A percentile compares a stretch with the other conserved stretches of the same genome.
Conservation (phyloP, 441 rosid species). For the Syzygium malaccense region DNA sequence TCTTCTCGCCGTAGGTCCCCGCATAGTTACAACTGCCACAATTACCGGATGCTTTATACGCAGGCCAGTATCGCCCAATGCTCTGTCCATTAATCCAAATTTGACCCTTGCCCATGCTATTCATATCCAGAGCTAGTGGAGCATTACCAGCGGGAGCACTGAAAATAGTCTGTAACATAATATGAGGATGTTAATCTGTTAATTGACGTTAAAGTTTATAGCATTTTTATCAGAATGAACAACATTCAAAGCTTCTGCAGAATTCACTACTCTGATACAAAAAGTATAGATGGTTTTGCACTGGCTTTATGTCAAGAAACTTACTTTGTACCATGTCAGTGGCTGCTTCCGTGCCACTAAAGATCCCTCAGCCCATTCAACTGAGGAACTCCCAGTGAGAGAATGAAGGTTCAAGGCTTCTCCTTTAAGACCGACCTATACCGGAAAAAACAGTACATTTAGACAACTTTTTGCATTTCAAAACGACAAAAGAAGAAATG, state of each 20-base stretch:
- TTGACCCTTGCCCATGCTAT: constrained; percentile 96
- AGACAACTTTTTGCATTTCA: neutral
- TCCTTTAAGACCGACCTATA: constrained; percentile 88
- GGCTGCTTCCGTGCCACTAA: constrained; percentile 73
- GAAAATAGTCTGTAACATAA: constrained; percentile 62
- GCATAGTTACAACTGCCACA: constrained; percentile 65
- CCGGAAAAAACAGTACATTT: neutral
- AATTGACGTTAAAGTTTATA: neutral
- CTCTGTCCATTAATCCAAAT: constrained; percentile 94
- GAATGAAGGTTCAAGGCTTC: constrained; percentile 87
- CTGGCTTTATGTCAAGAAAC: constrained; percentile 4
- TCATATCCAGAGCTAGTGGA: constrained; percentile 89
- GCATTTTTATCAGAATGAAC: neutral
- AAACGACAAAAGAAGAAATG: neutral
- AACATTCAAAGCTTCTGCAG: neutral
- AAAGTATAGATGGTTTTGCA: neutral
- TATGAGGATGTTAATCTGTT: constrained; percentile 11
- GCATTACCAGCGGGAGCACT: constrained; percentile 81
- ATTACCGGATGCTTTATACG: constrained; percentile 74
- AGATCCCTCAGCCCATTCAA: constrained; percentile 86
- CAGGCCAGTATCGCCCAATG: constrained; percentile 95
- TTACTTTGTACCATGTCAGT: constrained; percentile 89
- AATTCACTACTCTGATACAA: neutral
- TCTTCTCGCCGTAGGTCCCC: constrained; percentile 66
- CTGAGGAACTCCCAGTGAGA: constrained; percentile 74